phyloP scores from a whole-genome alignment of 2,329 filamentous ascomycete genomes.

The Massarina eburnea region DNA sequence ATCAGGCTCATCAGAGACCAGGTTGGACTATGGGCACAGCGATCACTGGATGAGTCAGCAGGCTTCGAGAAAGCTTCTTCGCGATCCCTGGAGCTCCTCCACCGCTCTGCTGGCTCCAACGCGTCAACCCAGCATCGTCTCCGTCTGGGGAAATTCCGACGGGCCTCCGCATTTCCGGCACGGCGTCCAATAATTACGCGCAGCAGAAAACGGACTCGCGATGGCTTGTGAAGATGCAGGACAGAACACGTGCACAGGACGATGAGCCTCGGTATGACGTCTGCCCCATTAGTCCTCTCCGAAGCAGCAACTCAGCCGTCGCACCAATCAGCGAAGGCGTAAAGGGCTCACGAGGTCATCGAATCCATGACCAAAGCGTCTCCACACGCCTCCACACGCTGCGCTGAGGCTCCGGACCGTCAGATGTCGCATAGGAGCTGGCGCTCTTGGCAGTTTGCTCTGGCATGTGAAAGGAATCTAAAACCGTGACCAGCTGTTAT shows the following conservation, averaged over 20 bases:
- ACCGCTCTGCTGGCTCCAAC: neutral
- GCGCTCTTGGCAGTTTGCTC: conserved; percentile 25
- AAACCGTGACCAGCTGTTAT: conserved; percentile 25
- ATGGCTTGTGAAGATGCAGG: conserved; percentile 8
- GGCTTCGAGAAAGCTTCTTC: too few species aligned
- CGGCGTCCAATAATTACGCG: neutral
- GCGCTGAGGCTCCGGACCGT: conserved; percentile 26
- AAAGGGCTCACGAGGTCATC: conserved; percentile 35
- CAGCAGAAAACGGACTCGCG: neutral
- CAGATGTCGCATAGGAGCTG: conserved; percentile 24
- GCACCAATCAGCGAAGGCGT: conserved; percentile 28
- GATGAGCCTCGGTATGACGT: conserved; percentile 27
- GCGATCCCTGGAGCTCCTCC: neutral
- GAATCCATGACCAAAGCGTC: conserved; percentile 20
- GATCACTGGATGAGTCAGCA: too few species aligned
- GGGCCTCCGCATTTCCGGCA: conserved; percentile 10
- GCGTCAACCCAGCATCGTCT: neutral
- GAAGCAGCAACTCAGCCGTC: conserved; percentile 28
- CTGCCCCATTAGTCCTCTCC: conserved; percentile 15
- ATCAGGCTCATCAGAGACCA: too few species aligned
- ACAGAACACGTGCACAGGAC: conserved; percentile 1
- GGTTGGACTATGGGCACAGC: too few species aligned
- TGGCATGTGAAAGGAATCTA: conserved; percentile 42
- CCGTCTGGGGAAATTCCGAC: conserved; percentile 2
- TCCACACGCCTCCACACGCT: conserved; percentile 21